phyloP scores from a whole-genome alignment of 192 early-diverging fungal species.

The Gonapodya sp. region DNA sequence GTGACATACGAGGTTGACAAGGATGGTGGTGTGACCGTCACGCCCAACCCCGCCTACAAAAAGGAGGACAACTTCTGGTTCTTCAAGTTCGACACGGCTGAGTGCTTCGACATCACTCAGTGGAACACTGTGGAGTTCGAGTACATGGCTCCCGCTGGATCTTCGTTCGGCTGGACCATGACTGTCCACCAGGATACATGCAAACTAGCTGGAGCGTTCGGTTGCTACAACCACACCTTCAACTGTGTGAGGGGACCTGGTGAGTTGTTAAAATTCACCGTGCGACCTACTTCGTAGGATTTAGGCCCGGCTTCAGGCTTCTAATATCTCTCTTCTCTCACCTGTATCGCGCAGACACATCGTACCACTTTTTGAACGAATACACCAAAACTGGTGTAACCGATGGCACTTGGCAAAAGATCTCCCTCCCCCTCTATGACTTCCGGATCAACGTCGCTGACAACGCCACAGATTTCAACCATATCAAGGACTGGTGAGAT shows the following conservation, averaged over 20 bases:
- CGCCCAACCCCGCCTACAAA: neutral
- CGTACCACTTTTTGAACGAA: neutral
- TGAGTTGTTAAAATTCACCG: neutral
- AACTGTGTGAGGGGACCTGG: neutral
- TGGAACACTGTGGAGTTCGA: constrained; percentile 24
- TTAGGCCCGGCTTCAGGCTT: neutral
- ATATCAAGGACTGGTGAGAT: neutral
- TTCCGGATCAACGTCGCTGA: neutral
- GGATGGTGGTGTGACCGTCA: constrained; percentile 10
- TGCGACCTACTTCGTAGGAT: no score
- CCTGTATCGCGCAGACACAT: neutral
- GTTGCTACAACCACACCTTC: neutral
- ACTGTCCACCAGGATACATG: constrained; percentile 9
- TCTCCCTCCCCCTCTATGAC: neutral
- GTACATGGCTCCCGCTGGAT: constrained; percentile 20
- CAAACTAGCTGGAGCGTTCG: neutral
- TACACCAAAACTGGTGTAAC: neutral
- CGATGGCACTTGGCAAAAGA: neutral
- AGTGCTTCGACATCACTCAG: constrained; percentile 23
- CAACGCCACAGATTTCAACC: neutral
- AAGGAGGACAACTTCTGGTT: constrained; percentile 16
- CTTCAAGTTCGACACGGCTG: constrained; percentile 22
- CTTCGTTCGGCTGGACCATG: constrained; percentile 20
- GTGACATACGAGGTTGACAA: neutral
- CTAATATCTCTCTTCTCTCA: neutral